Conservation (phyloP, 352 stramenopile genomes). For the Paralagenidium karlingii region DNA sequence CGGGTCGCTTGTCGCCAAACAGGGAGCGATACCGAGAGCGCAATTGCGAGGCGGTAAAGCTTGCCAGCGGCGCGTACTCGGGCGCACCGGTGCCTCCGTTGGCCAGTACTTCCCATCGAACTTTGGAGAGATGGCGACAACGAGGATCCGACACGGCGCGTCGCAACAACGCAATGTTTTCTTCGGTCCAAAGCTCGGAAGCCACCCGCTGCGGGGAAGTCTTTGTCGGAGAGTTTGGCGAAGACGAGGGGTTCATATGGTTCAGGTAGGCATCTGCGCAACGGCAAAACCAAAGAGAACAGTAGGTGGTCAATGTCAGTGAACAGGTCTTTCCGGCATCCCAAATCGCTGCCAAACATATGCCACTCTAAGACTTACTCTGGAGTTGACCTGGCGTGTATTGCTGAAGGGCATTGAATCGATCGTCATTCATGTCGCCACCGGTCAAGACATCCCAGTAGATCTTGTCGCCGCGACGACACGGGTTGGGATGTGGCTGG, state of each 20-base stretch:
- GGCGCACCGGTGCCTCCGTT: conserved; percentile 56
- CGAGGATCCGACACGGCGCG: conserved; percentile 56
- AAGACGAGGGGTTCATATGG: conserved; percentile 40
- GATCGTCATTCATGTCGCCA: conserved; percentile 50
- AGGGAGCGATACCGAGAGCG: conserved; percentile 64
- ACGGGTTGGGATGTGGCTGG: conserved; percentile 57
- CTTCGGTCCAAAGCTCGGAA: conserved; percentile 53
- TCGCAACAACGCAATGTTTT: conserved; percentile 56
- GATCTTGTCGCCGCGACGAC: conserved; percentile 58
- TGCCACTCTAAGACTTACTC: no score
- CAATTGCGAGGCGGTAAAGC: conserved; percentile 64
- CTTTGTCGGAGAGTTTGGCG: conserved; percentile 18
- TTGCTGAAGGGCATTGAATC: conserved; percentile 33
- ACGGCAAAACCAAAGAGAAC: no score
- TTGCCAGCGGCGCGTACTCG: conserved; percentile 51
- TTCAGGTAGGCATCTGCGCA: conserved; percentile 51
- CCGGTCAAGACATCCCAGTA: conserved; percentile 61
- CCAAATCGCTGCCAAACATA: no score
- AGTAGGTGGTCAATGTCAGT: no score
- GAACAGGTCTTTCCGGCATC: no score
- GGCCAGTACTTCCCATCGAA: conserved; percentile 69
- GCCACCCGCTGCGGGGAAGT: no score
- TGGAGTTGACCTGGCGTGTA: conserved; percentile 61
- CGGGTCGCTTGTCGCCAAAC: conserved; percentile 63
- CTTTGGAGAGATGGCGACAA: conserved; percentile 58